Evolutionary conservation across 306 rosid genomes (phyloP).

Genomic region (Gynostemma pentaphyllum): DNA sequence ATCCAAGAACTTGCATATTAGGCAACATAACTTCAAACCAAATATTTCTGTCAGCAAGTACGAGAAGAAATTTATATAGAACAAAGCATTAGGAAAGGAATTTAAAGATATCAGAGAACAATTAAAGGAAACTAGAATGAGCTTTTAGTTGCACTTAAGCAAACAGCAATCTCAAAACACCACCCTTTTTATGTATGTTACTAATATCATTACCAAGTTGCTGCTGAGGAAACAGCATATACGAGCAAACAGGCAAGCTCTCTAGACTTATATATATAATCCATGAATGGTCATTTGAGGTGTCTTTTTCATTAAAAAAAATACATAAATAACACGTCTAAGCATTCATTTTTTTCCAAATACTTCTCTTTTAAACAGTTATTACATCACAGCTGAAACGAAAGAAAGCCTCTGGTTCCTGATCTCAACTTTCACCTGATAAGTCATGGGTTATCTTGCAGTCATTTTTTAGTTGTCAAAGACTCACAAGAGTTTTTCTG

Average conservation of each 20-base stretch:
- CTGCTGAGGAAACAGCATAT: no score
- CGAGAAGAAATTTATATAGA: not conserved
- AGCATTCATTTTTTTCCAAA: no score
- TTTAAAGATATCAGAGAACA: not conserved
- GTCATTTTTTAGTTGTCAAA: not conserved
- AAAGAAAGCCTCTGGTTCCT: not conserved
- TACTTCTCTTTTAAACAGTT: not conserved
- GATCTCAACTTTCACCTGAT: not conserved
- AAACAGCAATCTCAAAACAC: not conserved
- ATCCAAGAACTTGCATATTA: constrained; percentile 8
- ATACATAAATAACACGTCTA: no score
- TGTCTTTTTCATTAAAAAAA: no score
- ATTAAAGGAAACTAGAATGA: not conserved
- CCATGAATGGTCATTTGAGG: no score
- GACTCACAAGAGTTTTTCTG: not conserved
- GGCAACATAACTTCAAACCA: not conserved
- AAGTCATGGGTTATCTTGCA: not conserved
- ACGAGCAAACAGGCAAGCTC: not conserved
- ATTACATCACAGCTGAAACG: not conserved
- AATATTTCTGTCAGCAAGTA: not conserved
- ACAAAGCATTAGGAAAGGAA: not conserved
- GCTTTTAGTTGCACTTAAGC: not conserved
- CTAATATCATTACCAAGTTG: not conserved
- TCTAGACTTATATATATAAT: not conserved
- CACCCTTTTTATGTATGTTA: not conserved